A percentile compares a stretch with the other conserved stretches of the same genome.
Evolutionary conservation across 306 rosid genomes (phyloP).

Genomic region (Hylodesmum podocarpum): DNA sequence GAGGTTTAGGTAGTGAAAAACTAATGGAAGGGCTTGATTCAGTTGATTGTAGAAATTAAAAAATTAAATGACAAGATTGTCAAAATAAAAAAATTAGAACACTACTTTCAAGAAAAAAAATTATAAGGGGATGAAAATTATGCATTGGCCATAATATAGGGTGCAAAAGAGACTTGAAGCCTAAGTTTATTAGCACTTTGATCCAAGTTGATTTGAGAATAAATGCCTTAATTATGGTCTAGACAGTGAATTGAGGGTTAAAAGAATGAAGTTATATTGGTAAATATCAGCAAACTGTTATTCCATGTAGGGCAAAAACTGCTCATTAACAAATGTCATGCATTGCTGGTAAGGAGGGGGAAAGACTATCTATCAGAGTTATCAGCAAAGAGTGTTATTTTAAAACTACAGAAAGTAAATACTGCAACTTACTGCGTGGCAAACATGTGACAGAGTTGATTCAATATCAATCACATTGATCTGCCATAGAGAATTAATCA

Average conservation of each 20-base stretch:
- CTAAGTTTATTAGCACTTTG: not conserved
- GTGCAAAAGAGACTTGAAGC: not conserved
- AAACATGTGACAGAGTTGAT: conserved; percentile 80
- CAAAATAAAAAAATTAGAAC: not conserved
- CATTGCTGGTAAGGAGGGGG: not conserved
- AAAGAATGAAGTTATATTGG: not conserved
- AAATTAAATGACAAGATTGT: not conserved
- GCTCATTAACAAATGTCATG: not conserved
- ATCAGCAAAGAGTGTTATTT: not conserved
- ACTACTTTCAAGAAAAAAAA: not conserved
- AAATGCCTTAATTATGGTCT: conserved; percentile 4
- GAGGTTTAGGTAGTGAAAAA: not conserved
- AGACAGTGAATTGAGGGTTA: not conserved
- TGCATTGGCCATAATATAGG: not conserved
- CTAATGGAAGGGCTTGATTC: not conserved
- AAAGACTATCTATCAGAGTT: not conserved
- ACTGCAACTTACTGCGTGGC: conserved; percentile 74
- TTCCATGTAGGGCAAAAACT: not conserved
- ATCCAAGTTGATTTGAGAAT: conserved; percentile 8
- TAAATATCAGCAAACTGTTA: not conserved
- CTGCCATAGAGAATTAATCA: conserved; percentile 91
- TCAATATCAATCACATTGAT: conserved; percentile 94
- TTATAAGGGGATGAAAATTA: not conserved
- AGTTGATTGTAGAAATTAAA: not conserved
- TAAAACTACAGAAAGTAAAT: conserved; percentile 28